Evolutionary conservation across 805 yeast genomes (phyloP).

Genomic region (Yamadazyma tumulicola): DNA sequence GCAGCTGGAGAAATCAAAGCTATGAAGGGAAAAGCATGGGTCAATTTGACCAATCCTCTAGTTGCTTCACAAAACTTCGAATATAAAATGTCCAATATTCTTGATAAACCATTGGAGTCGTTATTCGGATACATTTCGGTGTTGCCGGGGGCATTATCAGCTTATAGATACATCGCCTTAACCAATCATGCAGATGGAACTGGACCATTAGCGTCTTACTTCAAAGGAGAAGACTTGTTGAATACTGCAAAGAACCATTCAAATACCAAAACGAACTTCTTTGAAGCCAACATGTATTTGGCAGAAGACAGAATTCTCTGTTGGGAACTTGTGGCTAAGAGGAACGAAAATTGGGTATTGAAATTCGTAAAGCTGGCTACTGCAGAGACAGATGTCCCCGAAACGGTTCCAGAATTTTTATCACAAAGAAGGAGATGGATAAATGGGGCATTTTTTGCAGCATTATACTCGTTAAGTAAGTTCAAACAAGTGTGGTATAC

Average conservation of each 20-base stretch:
- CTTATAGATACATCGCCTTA: conserved; percentile 86
- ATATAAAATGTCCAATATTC: conserved; percentile 92
- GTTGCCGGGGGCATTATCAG: conserved; percentile 93
- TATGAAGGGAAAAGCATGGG: conserved; percentile 87
- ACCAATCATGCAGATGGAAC: conserved; percentile 84
- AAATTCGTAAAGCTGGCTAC: conserved; percentile 89
- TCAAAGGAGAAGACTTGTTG: conserved; percentile 72
- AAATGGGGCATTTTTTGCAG: conserved; percentile 95
- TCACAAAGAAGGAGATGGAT: conserved; percentile 95
- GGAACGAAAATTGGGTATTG: conserved; percentile 78
- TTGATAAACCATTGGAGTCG: conserved; percentile 92
- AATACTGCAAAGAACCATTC: conserved; percentile 21
- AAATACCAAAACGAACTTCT: conserved; percentile 65
- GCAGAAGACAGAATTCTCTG: conserved; percentile 96
- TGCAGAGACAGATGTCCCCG: conserved; percentile 97
- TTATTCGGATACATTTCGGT: conserved; percentile 91
- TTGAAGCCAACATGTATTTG: conserved; percentile 93
- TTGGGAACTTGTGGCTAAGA: conserved; percentile 92
- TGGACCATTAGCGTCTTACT: conserved; percentile 86
- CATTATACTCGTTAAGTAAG: conserved; percentile 80
- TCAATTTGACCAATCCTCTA: conserved; percentile 77
- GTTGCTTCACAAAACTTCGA: conserved; percentile 97
- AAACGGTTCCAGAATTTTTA: conserved; percentile 76
- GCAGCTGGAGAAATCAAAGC: conserved; percentile 98
- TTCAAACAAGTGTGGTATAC: conserved; percentile 74